These are phyloP conservation scores for Candida palmyrensis DNA, from an alignment of 805 yeast genomes.

Conservation along the genomic window DNA sequence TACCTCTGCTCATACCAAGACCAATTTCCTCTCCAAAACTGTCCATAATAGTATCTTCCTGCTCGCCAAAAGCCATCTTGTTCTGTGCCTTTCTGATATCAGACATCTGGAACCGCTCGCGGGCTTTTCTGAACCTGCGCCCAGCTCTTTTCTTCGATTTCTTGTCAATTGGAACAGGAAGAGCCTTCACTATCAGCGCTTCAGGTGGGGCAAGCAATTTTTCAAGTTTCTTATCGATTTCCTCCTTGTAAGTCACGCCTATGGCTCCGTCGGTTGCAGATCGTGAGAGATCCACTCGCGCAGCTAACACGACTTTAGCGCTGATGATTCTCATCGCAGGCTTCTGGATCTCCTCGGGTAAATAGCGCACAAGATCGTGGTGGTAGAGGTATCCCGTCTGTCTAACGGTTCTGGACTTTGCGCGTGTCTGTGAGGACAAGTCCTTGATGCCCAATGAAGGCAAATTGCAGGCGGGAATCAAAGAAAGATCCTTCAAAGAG, in stretches of 20 bases:
- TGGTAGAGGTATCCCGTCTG: slow-evolving; percentile 69
- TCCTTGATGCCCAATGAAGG: slow-evolving; percentile 65
- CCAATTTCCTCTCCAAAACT: slow-evolving; percentile 80
- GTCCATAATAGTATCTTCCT: slow-evolving; percentile 58
- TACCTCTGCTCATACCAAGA: slow-evolving; percentile 60
- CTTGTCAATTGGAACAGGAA: slow-evolving; percentile 70
- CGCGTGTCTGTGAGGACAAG: slow-evolving; percentile 20
- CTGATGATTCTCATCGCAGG: slow-evolving; percentile 76
- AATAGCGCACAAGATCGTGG: slow-evolving; percentile 52
- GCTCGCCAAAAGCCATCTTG: slow-evolving; percentile 74
- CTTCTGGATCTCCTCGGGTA: slow-evolving; percentile 53
- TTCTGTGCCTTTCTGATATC: slow-evolving; percentile 81
- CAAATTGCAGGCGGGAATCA: slow-evolving; percentile 77
- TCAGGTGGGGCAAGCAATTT: slow-evolving; percentile 79
- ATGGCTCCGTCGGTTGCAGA: slow-evolving; percentile 36
- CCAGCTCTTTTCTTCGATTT: slow-evolving; percentile 88
- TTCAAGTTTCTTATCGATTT: slow-evolving; percentile 59
- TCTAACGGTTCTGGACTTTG: slow-evolving; percentile 38
- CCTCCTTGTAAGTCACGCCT: slow-evolving; percentile 57
- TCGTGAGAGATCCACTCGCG: slow-evolving; percentile 65
- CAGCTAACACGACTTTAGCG: slow-evolving; percentile 76
- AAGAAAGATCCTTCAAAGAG: slow-evolving; percentile 59
- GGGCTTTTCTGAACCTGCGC: slow-evolving; percentile 67
- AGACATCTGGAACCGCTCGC: slow-evolving; percentile 75
- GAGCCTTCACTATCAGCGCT: slow-evolving; percentile 50